phyloP scores from a whole-genome alignment of 768 basidiomycete species.

The Lanmaoa pseudosensibilis region DNA sequence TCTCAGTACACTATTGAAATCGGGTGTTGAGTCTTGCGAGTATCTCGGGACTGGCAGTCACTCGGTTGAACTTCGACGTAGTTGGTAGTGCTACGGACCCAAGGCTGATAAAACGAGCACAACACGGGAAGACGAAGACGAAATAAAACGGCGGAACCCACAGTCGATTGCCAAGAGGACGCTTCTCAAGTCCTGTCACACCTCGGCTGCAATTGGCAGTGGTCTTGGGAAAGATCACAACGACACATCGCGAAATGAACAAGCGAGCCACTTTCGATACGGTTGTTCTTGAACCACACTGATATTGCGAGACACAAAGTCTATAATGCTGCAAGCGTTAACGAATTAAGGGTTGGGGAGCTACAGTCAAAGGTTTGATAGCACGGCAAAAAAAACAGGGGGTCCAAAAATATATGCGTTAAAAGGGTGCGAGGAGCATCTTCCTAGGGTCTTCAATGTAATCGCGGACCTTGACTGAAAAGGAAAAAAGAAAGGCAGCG shows the following conservation, averaged over 20 bases:
- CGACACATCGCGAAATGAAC: too few species aligned
- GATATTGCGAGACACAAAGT: conserved; percentile 1
- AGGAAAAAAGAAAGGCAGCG: background rate
- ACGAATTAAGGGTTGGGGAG: conserved; percentile 12
- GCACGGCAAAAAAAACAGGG: background rate
- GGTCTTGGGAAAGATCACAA: background rate
- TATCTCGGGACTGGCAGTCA: background rate
- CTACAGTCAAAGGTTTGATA: conserved; percentile 10
- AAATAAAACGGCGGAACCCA: background rate
- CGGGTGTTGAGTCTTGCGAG: background rate
- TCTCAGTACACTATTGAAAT: background rate
- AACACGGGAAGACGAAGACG: background rate
- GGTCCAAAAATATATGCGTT: background rate
- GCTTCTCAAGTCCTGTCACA: background rate
- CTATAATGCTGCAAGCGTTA: conserved; percentile 6
- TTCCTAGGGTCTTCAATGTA: conserved; percentile 94
- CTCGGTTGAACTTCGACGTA: background rate
- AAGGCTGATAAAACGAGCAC: background rate
- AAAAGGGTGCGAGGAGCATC: conserved; percentile 64
- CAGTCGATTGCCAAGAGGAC: background rate
- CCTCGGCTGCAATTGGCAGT: background rate
- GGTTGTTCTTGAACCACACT: background rate
- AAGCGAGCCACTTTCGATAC: background rate
- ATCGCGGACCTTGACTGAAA: conserved; percentile 82
- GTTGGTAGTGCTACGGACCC: background rate